Evolutionary conservation across 331 rosid genomes (phyloP).

Genomic region (Acacia concinna): DNA sequence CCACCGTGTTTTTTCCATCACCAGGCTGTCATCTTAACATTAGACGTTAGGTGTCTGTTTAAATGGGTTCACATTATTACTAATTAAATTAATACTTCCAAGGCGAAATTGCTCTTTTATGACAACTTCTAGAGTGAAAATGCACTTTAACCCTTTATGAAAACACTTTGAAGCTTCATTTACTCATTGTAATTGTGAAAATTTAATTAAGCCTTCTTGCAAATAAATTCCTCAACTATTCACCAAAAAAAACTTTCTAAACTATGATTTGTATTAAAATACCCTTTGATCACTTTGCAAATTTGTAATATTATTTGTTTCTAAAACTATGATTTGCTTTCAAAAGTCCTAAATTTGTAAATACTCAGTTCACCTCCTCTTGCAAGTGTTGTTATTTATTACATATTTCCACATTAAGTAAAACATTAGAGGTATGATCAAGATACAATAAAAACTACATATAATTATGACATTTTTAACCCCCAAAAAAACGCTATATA

Average conservation of each 20-base stretch:
- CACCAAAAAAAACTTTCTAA: too few relatives aligned
- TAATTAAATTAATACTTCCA: too few relatives aligned
- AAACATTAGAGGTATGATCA: not conserved
- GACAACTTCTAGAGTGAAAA: too few relatives aligned
- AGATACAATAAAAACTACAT: not conserved
- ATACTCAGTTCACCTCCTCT: not conserved
- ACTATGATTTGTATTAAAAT: not conserved
- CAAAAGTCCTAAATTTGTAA: not conserved
- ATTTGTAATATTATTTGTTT: too few relatives aligned
- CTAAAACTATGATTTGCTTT: not conserved
- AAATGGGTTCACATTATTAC: too few relatives aligned
- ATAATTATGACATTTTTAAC: not conserved
- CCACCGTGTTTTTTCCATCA: too few relatives aligned
- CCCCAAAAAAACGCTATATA: not conserved
- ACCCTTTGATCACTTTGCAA: not conserved
- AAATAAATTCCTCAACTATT: not conserved
- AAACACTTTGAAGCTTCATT: not conserved
- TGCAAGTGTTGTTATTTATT: too few relatives aligned
- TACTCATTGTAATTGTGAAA: too few relatives aligned
- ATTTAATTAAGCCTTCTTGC: not conserved
- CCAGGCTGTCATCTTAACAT: too few relatives aligned
- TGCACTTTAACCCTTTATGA: too few relatives aligned
- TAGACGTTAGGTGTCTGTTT: too few relatives aligned
- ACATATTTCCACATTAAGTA: not conserved
- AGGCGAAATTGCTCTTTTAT: too few relatives aligned